phyloP scores from a whole-genome alignment of 1,139 yeast species.

The Neolecta irregularis region DNA sequence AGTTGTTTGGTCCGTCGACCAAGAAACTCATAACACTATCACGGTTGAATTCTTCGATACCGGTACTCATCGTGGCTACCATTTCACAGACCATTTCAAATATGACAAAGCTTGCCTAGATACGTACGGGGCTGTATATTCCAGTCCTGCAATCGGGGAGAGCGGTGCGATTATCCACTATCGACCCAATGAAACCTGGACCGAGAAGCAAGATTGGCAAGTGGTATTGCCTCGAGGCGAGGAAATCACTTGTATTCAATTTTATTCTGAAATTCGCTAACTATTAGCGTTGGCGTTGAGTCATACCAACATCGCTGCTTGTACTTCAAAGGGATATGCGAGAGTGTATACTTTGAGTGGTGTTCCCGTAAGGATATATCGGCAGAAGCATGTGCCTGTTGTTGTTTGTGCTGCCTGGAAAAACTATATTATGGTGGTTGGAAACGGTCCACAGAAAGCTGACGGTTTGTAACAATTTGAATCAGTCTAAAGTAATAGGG shows the following conservation, averaged over 20 bases:
- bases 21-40: constrained; percentile 42
- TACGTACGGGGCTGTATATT: constrained; percentile 16
- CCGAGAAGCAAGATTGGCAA: constrained; percentile 23
- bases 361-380: constrained; percentile 35
- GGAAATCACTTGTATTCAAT: constrained; percentile 2
- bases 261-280: background rate
- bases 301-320: constrained; percentile 33
- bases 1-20: constrained; percentile 65
- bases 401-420: constrained; percentile 39
- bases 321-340: constrained; percentile 43
- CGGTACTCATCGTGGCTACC: constrained; percentile 64
- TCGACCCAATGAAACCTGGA: constrained; percentile 29
- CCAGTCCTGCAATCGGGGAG: constrained; percentile 10
- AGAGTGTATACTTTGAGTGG: constrained; percentile 43
- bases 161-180: constrained; percentile 25
- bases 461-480: constrained; percentile 9
- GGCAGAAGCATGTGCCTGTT: constrained; percentile 35
- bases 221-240: constrained; percentile 21
- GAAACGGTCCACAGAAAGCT: constrained; percentile 17
- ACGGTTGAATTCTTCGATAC: constrained; percentile 81
- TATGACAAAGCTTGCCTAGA: constrained; percentile 68
- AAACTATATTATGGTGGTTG: constrained; percentile 32
- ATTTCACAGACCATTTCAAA: constrained; percentile 56
- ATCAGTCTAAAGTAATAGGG: background rate
- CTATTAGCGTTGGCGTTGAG: constrained; percentile 34